phyloP scores from a whole-genome alignment of 2,329 filamentous ascomycete genomes.

The Phoma sp. region DNA sequence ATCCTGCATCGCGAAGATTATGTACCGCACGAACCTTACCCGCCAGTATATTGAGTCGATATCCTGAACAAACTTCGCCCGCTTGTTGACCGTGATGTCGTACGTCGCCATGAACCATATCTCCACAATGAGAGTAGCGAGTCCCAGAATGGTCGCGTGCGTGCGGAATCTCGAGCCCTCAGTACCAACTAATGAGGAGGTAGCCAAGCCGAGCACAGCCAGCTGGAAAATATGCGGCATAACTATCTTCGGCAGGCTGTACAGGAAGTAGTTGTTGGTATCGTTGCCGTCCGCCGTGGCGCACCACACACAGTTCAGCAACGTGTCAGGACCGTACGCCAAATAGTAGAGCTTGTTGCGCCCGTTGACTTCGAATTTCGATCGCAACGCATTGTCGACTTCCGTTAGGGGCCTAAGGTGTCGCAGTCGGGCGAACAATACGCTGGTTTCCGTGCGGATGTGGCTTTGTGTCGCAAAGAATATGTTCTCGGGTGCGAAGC shows the following conservation, averaged over 20 bases:
- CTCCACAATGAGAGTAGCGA: conserved; percentile 69
- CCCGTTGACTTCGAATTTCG: conserved; percentile 65
- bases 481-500: conserved; percentile 79
- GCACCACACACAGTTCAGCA: conserved; percentile 86
- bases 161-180: conserved; percentile 74
- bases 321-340: conserved; percentile 76
- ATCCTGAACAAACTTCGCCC: conserved; percentile 66
- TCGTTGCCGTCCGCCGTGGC: conserved; percentile 65
- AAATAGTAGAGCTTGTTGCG: conserved; percentile 83
- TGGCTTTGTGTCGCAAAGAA: conserved; percentile 80
- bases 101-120: conserved; percentile 71
- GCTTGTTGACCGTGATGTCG: conserved; percentile 69
- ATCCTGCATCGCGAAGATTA: conserved; percentile 72
- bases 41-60: conserved; percentile 77
- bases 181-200: conserved; percentile 71
- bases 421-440: conserved; percentile 79
- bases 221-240: conserved; percentile 84
- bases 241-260: conserved; percentile 76
- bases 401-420: conserved; percentile 65
- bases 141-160: conserved; percentile 69
- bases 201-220: conserved; percentile 73
- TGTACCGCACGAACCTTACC: conserved; percentile 67
- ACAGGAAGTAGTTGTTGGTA: conserved; percentile 76
- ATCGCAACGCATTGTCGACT: conserved; percentile 70
- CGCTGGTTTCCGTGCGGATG: conserved; percentile 82